A percentile compares a stretch with the other conserved stretches of the same genome.
Evolutionary conservation across 2,329 filamentous ascomycete genomes (phyloP).

Genomic region (Sarocladium kiliense): DNA sequence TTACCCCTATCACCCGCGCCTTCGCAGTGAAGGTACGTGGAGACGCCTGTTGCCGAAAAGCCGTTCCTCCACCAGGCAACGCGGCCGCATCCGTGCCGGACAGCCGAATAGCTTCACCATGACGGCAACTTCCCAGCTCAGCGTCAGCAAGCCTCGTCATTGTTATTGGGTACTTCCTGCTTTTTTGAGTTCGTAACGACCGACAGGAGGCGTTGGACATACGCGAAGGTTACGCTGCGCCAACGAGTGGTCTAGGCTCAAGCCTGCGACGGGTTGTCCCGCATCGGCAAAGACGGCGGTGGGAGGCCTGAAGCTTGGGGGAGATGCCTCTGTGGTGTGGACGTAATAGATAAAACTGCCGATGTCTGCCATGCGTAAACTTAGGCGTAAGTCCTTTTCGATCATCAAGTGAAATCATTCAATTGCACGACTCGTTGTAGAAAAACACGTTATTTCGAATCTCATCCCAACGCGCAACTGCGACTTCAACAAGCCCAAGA

Average conservation of each 20-base stretch:
- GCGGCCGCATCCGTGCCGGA: slow-evolving; percentile 5
- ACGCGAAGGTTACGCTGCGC: background rate
- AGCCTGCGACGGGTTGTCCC: background rate
- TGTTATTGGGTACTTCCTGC: background rate
- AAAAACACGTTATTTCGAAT: background rate
- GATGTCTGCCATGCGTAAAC: background rate
- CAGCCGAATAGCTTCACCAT: slow-evolving; percentile 2
- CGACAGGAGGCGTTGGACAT: background rate
- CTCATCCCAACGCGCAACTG: background rate
- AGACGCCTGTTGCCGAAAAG: background rate
- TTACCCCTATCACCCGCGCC: background rate
- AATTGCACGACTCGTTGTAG: slow-evolving; percentile 14
- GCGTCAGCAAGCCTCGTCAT: background rate
- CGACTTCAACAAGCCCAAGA: slow-evolving; percentile 12
- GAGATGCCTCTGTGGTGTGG: background rate
- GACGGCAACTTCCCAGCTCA: background rate
- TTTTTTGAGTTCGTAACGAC: background rate
- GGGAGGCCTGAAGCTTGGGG: background rate
- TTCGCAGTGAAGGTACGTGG: background rate
- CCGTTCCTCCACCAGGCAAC: background rate
- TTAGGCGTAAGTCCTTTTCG: slow-evolving; percentile 3
- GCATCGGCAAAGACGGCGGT: background rate
- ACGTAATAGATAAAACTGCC: background rate
- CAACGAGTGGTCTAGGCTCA: background rate
- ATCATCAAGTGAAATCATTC: background rate